These are phyloP conservation scores for Exophiala xenobiotica DNA, from an alignment of 2,329 filamentous ascomycete genomes.

Conservation along the genomic window DNA sequence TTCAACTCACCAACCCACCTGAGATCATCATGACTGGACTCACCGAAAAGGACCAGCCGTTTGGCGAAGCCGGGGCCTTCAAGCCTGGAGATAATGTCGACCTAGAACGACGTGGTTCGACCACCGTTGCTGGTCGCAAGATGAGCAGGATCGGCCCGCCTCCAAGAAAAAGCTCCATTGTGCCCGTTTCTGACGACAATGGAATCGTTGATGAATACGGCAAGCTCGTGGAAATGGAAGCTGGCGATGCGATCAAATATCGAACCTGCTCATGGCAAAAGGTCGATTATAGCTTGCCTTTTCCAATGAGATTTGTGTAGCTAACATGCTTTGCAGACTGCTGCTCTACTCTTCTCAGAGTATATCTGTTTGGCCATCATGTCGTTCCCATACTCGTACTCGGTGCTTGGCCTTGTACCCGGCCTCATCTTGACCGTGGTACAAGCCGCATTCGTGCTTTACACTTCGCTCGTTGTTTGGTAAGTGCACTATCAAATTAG, in stretches of 20 bases:
- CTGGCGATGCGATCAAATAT: conserved; percentile 80
- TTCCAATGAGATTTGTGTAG: neutral
- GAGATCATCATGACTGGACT: conserved; percentile 22
- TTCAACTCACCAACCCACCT: neutral
- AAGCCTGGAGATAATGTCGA: conserved; percentile 17
- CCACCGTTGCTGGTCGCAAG: conserved; percentile 24
- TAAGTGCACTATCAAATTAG: too few species aligned
- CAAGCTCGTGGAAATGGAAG: conserved; percentile 69
- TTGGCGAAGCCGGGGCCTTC: conserved; percentile 12
- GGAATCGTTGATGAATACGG: conserved; percentile 48
- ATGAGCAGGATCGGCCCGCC: conserved; percentile 32
- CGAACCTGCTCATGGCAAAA: conserved; percentile 93
- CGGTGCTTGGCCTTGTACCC: conserved; percentile 79
- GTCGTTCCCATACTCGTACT: conserved; percentile 94
- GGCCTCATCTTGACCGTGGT: conserved; percentile 80
- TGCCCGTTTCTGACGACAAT: conserved; percentile 28
- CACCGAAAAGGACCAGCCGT: conserved; percentile 20
- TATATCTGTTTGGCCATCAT: conserved; percentile 93
- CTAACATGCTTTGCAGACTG: conserved; percentile 57
- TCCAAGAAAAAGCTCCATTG: conserved; percentile 21
- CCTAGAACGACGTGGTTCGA: conserved; percentile 23
- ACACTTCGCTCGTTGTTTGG: conserved; percentile 71
- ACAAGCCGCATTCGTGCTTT: conserved; percentile 75
- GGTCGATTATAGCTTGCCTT: conserved; percentile 41
- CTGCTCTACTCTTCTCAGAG: conserved; percentile 85